Evolutionary conservation across 2,329 filamentous ascomycete genomes (phyloP), one percentile per base, ranked within the genome.

Genomic region (Aureobasidium sp.): DNA sequence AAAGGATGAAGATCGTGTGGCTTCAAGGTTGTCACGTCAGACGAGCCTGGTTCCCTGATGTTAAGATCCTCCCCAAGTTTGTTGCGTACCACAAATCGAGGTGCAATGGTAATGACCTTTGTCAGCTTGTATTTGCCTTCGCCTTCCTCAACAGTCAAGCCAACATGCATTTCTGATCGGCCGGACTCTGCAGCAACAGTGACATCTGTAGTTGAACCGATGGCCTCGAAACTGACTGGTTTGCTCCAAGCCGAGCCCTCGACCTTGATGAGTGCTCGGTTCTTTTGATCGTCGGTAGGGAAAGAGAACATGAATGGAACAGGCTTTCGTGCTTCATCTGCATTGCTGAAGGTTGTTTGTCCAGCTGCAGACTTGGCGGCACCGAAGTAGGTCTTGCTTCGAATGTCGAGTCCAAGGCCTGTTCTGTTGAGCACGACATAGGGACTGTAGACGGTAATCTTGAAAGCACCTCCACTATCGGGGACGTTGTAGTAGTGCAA

Each of bases 71-170:
- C 93, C 31, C 84, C 87, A 61, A 97, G 81, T 75, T 91, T 93
- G 78, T 97, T 99, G 74, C 96, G 92, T 66, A 99, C 80, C 60
- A 99, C 88, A 70, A 96, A 99, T 27, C 94, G 85, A 29, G 95
- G 94, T 0, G 94, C 87, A 44, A 99, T 84, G 0, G 92, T 97
- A 29, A 99, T 90, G 14, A 97, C 89, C 77, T 96, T 97, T 20
- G 91, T 95, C 79, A 99, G 81, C 74, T 96, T 97, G 79, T 97
- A 99, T 67, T 99, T 99, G 69, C 94, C 94, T 70, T 96, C 89
- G 12, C 94, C 94, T 63, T 95, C 88, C 63, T 90, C 86, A 34
- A 99, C 87, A 1, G 88, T 93, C 53, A 99, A 86, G 51, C 94
- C 94, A 7, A 95, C 82, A 69, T 97, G 91, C 70, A 97, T 92